Evolutionary conservation across 805 yeast species (phyloP).

Genomic region (Candida insectorum): DNA sequence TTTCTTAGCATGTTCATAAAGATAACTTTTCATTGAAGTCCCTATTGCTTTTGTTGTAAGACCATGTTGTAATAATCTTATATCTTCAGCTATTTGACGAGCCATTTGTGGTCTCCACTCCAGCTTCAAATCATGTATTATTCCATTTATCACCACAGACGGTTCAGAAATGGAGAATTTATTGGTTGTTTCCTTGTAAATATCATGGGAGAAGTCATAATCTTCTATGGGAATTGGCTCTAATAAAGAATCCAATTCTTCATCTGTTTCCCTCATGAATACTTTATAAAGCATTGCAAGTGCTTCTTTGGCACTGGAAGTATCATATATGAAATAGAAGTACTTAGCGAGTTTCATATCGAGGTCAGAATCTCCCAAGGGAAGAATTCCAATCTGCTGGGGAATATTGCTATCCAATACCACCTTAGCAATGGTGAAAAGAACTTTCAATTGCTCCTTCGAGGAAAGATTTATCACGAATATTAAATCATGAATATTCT

Average conservation of each 20-base stretch:
- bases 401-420: constrained; percentile 61
- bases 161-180: constrained; percentile 43
- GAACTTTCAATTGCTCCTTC: constrained; percentile 46
- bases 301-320: constrained; percentile 29
- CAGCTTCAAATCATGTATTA: constrained; percentile 47
- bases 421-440: constrained; percentile 47
- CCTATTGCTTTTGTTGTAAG: constrained; percentile 21
- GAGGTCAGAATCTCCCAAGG: constrained; percentile 39
- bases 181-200: constrained; percentile 20
- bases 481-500: constrained; percentile 72
- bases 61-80: constrained; percentile 24
- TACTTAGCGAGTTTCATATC: constrained; percentile 27
- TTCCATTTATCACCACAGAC: constrained; percentile 69
- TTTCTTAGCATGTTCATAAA: constrained; percentile 41
- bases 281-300: constrained; percentile 38
- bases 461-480: constrained; percentile 63
- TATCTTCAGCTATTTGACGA: constrained; percentile 55
- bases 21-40: constrained; percentile 30
- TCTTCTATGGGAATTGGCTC: constrained; percentile 9
- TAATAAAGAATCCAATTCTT: constrained; percentile 20
- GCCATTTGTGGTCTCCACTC: constrained; percentile 56
- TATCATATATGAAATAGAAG: constrained; percentile 32
- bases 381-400: constrained; percentile 81
- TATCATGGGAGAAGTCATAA: constrained; percentile 14
- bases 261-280: constrained; percentile 22